phyloP scores from a whole-genome alignment of 2,329 filamentous ascomycete species.

The Dactylellina parvicollis region DNA sequence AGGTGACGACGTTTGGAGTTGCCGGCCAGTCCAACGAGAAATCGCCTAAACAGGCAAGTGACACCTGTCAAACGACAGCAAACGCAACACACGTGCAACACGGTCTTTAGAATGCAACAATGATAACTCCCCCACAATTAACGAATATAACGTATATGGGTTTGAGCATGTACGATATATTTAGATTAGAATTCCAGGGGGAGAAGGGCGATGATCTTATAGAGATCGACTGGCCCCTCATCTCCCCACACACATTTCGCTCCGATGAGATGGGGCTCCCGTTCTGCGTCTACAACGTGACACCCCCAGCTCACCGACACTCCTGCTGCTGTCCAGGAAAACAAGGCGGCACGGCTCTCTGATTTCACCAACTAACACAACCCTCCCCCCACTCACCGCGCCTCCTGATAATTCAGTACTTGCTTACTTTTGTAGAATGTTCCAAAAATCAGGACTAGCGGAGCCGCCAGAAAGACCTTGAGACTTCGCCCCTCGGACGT shows the following conservation, averaged over 20 bases:
- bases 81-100: slow-evolving; percentile 16
- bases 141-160: neutral
- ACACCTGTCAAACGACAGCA: neutral
- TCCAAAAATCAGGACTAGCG: slow-evolving; percentile 2
- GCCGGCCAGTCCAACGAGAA: slow-evolving; percentile 13
- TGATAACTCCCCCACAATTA: too few relatives aligned
- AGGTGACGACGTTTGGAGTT: slow-evolving; percentile 39
- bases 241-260: neutral
- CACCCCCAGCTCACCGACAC: neutral
- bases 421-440: neutral
- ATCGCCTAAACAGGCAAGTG: neutral
- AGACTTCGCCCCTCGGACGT: neutral
- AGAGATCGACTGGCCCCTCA: neutral
- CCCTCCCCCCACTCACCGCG: neutral
- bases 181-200: too few relatives aligned
- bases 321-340: neutral
- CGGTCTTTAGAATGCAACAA: neutral
- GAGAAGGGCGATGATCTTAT: too few relatives aligned
- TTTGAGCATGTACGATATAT: too few relatives aligned
- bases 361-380: neutral
- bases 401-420: neutral
- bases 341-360: slow-evolving; percentile 2
- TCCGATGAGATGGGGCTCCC: neutral
- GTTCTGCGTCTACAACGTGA: neutral
- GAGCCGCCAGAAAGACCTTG: neutral